These are phyloP conservation scores for Excoecaria cochinchinensis DNA, from an alignment of 345 rosid genomes.

Conservation along the genomic window DNA sequence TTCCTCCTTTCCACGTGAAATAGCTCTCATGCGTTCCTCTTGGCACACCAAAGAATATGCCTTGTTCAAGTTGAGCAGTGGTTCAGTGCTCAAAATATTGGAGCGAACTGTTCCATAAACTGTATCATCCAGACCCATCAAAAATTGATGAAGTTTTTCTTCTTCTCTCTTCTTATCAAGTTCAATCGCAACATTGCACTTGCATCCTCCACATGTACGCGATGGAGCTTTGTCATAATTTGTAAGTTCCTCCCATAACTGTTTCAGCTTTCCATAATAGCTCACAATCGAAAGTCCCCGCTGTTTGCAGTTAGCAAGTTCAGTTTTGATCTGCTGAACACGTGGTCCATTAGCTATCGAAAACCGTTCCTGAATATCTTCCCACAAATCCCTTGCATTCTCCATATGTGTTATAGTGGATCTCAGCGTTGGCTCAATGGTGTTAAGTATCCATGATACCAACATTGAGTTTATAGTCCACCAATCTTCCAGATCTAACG, in stretches of 20 bases:
- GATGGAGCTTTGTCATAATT: not conserved
- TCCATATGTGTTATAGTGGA: conserved; percentile 2
- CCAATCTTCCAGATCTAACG: not conserved
- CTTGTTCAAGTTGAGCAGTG: not conserved
- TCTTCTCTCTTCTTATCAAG: not conserved
- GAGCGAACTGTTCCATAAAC: not conserved
- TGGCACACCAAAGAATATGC: not conserved
- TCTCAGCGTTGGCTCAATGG: not conserved
- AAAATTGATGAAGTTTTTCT: no score
- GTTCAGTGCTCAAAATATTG: not conserved
- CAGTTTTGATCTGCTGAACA: not conserved
- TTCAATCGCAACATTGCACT: not conserved
- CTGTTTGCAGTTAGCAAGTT: conserved; percentile 2
- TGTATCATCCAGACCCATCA: not conserved
- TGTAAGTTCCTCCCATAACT: not conserved
- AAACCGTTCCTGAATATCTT: conserved; percentile 8
- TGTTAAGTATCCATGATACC: not conserved
- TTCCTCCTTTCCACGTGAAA: not conserved
- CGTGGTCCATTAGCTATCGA: not conserved
- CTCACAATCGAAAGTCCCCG: not conserved
- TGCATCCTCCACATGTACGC: not conserved
- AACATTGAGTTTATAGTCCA: conserved; percentile 5
- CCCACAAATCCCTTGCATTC: not conserved
- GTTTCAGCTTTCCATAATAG: not conserved
- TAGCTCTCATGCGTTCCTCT: not conserved